These are phyloP conservation scores for Coemansia sp. DNA, from an alignment of 371 early-diverging fungal genomes.

Conservation along the genomic window DNA sequence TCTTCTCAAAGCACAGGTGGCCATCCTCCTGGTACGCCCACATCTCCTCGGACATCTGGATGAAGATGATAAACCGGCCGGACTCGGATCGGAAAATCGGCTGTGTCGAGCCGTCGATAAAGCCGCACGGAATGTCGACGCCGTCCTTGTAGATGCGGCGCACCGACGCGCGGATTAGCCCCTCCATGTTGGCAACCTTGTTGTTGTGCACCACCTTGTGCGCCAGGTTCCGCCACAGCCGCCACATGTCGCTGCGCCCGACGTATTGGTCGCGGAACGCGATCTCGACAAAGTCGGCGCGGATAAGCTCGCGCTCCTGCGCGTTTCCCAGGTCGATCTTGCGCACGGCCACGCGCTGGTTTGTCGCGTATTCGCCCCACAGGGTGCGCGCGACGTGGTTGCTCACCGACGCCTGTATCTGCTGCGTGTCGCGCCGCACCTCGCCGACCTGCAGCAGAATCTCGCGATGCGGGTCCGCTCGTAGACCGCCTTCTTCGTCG, in stretches of 20 bases:
- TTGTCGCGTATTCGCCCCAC: slow-evolving; percentile 35
- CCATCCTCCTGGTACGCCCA: slow-evolving; percentile 97
- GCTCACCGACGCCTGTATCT: slow-evolving; percentile 53
- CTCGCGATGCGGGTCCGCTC: slow-evolving; percentile 30
- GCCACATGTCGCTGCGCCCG: slow-evolving; percentile 93
- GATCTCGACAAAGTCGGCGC: slow-evolving; percentile 83
- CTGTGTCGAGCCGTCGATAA: slow-evolving; percentile 74
- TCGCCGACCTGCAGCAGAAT: slow-evolving; percentile 49
- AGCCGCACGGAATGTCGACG: slow-evolving; percentile 65
- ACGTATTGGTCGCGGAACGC: slow-evolving; percentile 90
- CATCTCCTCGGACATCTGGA: slow-evolving; percentile 96
- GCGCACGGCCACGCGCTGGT: slow-evolving; percentile 25
- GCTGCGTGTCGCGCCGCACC: slow-evolving; percentile 55
- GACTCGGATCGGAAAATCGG: slow-evolving; percentile 93
- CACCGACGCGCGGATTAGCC: slow-evolving; percentile 82
- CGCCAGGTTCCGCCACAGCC: slow-evolving; percentile 71
- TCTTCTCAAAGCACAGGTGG: slow-evolving; percentile 88
- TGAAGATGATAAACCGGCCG: slow-evolving; percentile 87
- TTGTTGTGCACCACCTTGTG: slow-evolving; percentile 76
- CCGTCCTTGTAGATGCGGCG: slow-evolving; percentile 71
- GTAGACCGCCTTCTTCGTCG: slow-evolving; percentile 15
- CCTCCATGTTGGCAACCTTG: slow-evolving; percentile 69
- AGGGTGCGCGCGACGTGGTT: slow-evolving; percentile 19
- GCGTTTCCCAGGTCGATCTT: slow-evolving; percentile 67
- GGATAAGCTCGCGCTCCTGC: slow-evolving; percentile 35